Percentiles rank a stretch among this genome's conserved stretches.
Evolutionary conservation across 2,329 filamentous ascomycete genomes (phyloP).

Genomic region (Colletotrichum lentis): DNA sequence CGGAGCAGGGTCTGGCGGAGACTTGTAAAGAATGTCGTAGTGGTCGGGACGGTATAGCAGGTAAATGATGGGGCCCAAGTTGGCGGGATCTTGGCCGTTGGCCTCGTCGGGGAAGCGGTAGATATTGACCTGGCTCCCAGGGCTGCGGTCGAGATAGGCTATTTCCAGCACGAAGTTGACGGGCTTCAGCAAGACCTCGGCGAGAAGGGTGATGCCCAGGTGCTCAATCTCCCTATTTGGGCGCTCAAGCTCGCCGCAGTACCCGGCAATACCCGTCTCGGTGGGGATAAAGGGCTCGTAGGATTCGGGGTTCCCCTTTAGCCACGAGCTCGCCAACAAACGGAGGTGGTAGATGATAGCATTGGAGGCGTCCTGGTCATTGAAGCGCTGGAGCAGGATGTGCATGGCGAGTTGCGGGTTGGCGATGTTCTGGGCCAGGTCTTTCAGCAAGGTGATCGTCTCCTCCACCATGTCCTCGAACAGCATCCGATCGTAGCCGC

Average conservation of each 20-base stretch:
- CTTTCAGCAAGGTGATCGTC: conserved; percentile 72
- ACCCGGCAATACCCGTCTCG: conserved; percentile 67
- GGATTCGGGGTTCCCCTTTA: conserved; percentile 74
- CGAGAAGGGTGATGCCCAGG: conserved; percentile 79
- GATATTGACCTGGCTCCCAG: conserved; percentile 77
- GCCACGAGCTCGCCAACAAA: conserved; percentile 83
- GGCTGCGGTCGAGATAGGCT: conserved; percentile 87
- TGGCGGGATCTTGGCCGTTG: conserved; percentile 54
- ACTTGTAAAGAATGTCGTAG: conserved; percentile 90
- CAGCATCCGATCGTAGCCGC: conserved; percentile 74
- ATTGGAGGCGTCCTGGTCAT: conserved; percentile 71
- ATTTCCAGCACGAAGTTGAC: conserved; percentile 84
- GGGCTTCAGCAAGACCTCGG: conserved; percentile 80
- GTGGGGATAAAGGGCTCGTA: conserved; percentile 78
- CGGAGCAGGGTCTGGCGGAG: conserved; percentile 43
- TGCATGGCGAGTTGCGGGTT: conserved; percentile 65
- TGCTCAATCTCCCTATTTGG: conserved; percentile 88
- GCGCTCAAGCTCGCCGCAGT: conserved; percentile 77
- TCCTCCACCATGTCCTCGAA: conserved; percentile 87
- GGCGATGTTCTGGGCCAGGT: conserved; percentile 67
- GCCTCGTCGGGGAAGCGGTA: conserved; percentile 69
- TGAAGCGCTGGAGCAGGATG: conserved; percentile 73
- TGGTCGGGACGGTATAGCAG: conserved; percentile 78
- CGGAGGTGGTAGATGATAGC: conserved; percentile 86
- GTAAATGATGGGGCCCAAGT: conserved; percentile 62